A percentile compares a stretch with the other conserved stretches of the same genome.
phyloP scores from a whole-genome alignment of 768 basidiomycete genomes.

The Hortiboletus campestris region DNA sequence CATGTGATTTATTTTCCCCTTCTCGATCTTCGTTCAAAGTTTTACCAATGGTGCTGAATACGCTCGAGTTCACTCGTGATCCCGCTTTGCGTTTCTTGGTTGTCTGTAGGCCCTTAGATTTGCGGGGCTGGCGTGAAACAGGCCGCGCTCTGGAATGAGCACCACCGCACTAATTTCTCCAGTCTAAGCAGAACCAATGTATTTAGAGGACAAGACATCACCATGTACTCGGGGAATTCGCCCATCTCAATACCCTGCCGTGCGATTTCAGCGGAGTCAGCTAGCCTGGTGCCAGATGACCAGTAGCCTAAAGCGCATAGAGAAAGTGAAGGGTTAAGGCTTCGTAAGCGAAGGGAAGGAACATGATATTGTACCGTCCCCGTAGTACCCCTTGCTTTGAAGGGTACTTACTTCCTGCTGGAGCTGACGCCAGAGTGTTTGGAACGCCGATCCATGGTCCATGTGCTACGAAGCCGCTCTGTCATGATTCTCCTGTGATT shows the following conservation, averaged over 20 bases:
- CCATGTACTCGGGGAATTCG: constrained; percentile 78
- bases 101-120: constrained; percentile 59
- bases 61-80: constrained; percentile 56
- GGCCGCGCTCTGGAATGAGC: constrained; percentile 66
- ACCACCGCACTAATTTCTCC: constrained; percentile 65
- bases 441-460: constrained; percentile 78
- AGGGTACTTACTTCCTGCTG: constrained; percentile 62
- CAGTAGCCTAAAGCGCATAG: constrained; percentile 59
- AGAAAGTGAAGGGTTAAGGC: constrained; percentile 4
- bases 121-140: constrained; percentile 42
- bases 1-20: constrained; percentile 40
- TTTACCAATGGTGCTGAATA: constrained; percentile 58
- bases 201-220: constrained; percentile 25
- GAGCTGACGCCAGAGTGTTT: constrained; percentile 69
- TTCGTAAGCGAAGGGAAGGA: not conserved
- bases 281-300: constrained; percentile 72
- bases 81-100: constrained; percentile 72
- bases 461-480: constrained; percentile 51
- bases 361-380: constrained; percentile 55
- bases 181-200: not conserved
- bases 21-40: constrained; percentile 44
- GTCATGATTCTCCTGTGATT: not conserved
- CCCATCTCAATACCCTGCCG: constrained; percentile 51
- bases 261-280: constrained; percentile 56
- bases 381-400: constrained; percentile 77